Evolutionary conservation across 768 basidiomycete genomes (phyloP), one percentile per base, ranked within the genome.

Genomic region (Leccinum imitatum): DNA sequence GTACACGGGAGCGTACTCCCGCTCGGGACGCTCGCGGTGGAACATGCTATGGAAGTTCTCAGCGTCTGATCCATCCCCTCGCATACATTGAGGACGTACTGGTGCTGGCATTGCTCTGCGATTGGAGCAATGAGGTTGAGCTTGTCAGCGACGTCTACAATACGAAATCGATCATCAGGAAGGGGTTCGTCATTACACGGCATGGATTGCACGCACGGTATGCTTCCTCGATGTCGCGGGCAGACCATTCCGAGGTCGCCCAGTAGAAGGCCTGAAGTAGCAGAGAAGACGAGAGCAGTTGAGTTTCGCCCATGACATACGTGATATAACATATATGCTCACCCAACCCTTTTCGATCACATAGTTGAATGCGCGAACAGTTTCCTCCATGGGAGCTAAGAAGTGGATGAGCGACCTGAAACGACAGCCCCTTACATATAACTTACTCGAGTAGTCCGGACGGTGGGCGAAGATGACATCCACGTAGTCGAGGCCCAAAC

Each of bases 231-330:
- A 82, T 79, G 65, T 83, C 77, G 50, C 73, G 73, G 7, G 84
- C 79, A 41, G 78, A 77, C 85, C 85, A 86, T 61, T 86, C 84
- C 27, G 79, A 81, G 1, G 82, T 82, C 30, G 75, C 81, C 82
- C 81, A 81, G 64, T 78, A 77, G 67, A 76, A 77, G 3, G 76
- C 71, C 74, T 76, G 35, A 23, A 13, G 46, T 13, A 52, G 31
- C 15, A n/a, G 17, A 41, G 17, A 41, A 17, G 39, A 41, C 39
- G 17, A 41, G 17, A 41, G 19, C 4, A 25, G 39, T 63, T 30
- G 57, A 27, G 11, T 17, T 13, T 21, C 44, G 31, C 31, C 4
- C 7, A 23, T 7, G 1, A 13, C 30, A 15, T 39, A 8, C 25
- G 9, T 33, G 9, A 41, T 41, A 41, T 41, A 17, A 4, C 6